A percentile compares a stretch with the other conserved stretches of the same genome.
Conservation (phyloP, 2,329 filamentous ascomycete genomes). For the Monilinia polystroma region DNA sequence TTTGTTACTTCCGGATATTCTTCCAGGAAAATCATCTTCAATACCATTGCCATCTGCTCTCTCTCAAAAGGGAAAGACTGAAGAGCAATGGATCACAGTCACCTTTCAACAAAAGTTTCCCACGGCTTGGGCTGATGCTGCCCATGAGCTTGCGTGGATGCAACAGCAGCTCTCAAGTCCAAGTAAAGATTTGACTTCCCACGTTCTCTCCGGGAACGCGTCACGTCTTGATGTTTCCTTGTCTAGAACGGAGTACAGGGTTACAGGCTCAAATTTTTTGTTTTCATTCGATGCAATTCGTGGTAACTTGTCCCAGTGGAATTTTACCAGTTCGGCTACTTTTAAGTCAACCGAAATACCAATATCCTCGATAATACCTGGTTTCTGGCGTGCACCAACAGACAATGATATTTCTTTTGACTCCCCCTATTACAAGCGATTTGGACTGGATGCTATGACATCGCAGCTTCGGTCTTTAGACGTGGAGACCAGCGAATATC, state of each 20-base stretch:
- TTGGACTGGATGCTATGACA: slow-evolving; percentile 49
- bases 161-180: slow-evolving; percentile 41
- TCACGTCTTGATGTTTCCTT: slow-evolving; percentile 21
- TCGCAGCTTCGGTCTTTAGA: slow-evolving; percentile 48
- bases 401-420: slow-evolving; percentile 61
- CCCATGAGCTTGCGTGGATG: slow-evolving; percentile 56
- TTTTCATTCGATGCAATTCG: slow-evolving; percentile 49
- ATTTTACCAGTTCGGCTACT: slow-evolving; percentile 30
- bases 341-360: slow-evolving; percentile 6
- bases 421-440: slow-evolving; percentile 57
- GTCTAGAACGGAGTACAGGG: slow-evolving; percentile 34
- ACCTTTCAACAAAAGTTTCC: slow-evolving; percentile 45
- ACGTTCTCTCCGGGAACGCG: slow-evolving; percentile 29
- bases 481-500: slow-evolving; percentile 36
- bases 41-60: slow-evolving; percentile 16
- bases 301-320: slow-evolving; percentile 48
- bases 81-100: slow-evolving; percentile 24
- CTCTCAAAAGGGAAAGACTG: slow-evolving; percentile 20
- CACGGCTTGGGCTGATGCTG: slow-evolving; percentile 51
- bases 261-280: slow-evolving; percentile 41
- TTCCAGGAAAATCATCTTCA: slow-evolving; percentile 35
- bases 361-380: slow-evolving; percentile 20
- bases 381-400: slow-evolving; percentile 63
- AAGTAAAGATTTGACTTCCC: slow-evolving; percentile 2
- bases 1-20: slow-evolving; percentile 45